Evolutionary conservation across 2,329 filamentous ascomycete genomes (phyloP).

Genomic region (Colletotrichum coccodes): DNA sequence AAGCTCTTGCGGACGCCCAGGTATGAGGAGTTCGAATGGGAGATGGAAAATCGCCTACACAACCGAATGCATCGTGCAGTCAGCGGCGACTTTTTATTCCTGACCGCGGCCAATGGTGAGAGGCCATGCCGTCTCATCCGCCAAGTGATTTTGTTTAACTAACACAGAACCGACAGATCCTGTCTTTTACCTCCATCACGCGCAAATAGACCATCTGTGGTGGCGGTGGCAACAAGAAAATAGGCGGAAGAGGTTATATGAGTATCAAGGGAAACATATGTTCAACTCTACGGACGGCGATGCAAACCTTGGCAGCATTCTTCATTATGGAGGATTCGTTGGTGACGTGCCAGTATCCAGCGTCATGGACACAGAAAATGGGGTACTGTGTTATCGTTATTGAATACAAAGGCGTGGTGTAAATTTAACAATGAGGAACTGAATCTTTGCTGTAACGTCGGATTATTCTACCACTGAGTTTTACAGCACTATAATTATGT

Average conservation of each 20-base stretch:
- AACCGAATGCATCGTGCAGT: conserved; percentile 19
- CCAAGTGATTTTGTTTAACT: background rate
- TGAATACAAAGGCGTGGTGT: too few species aligned
- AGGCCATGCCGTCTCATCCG: too few species aligned
- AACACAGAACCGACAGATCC: conserved; percentile 5
- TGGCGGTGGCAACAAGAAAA: conserved; percentile 27
- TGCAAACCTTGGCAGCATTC: background rate
- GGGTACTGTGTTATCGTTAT: background rate
- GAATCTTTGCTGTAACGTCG: too few species aligned
- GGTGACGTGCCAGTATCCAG: background rate
- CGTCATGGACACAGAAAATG: background rate
- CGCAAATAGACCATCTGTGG: conserved; percentile 26
- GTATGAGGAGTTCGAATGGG: conserved; percentile 1
- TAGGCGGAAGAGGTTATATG: background rate
- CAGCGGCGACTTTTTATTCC: conserved; percentile 28
- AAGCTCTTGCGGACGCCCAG: background rate
- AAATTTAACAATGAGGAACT: too few species aligned
- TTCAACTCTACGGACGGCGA: background rate
- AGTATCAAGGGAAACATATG: background rate
- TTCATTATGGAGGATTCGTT: background rate
- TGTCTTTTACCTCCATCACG: conserved; percentile 28
- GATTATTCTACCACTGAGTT: too few species aligned
- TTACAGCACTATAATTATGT: too few species aligned
- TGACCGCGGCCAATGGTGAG: conserved; percentile 32
- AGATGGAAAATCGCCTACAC: conserved; percentile 26